Evolutionary conservation across 495 filamentous ascomycete species (phyloP), one percentile per base, ranked within the genome.

Genomic region (Annulohypoxylon nitens): DNA sequence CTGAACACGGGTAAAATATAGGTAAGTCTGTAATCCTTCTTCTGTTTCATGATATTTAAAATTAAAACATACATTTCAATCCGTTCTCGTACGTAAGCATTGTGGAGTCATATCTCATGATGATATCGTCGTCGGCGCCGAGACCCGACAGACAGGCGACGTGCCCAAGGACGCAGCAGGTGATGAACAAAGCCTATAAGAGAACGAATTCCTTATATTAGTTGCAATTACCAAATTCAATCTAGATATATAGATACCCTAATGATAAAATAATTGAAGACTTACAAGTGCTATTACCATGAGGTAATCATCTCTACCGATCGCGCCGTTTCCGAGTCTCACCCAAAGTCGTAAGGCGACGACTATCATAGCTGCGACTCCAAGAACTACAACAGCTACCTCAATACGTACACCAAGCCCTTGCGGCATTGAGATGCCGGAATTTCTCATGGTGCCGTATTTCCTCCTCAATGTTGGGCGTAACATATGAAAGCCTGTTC

Each of bases 241-340:
- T 25, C 0, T 11, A 20, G 5, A 2, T 18, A 1, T 25, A 0
- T 10, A 20, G 5, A 2, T 18, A 1, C 7, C 2, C 0, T 3
- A 14, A 8, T 3, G 23, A n/a, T 1, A n/a, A 30, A 34, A 8
- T 6, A 23, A 9, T 3, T 2, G 2, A 18, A 9, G 47, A 66
- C 71, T 69, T 53, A 74, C 71, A 2, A 62, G 18, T 9, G 25
- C 55, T 50, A 74, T 60, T 10, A 62, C 26, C 66, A 66, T 69
- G 8, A 66, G 12, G 39, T 65, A 69, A 18, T 74, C 71, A 39
- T 74, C 71, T n/a, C 7, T 11, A 25, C 71, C 66, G 8, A 66
- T 48, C 9, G 71, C 71, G 37, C 66, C 55, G 37, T 66, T 74
- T 6, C 6, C 53, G 10, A 37, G 18, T 47, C 71, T 61, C 16